phyloP scores from a whole-genome alignment of 495 filamentous ascomycete species.

The Astrothelium macrocarpum region DNA sequence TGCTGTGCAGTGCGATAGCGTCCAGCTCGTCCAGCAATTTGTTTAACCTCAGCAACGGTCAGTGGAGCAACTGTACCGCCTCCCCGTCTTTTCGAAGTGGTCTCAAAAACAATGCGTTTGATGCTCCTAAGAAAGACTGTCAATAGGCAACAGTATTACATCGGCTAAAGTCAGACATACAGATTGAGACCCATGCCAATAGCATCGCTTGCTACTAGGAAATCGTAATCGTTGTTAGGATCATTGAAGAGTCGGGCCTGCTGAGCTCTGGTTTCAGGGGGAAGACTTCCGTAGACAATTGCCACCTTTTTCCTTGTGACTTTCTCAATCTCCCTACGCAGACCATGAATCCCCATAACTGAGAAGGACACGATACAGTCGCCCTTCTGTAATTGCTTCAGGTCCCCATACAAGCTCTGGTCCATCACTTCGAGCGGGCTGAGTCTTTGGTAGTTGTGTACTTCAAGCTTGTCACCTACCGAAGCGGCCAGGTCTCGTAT shows the following conservation, averaged over 20 bases:
- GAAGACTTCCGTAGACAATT: conserved; percentile 84
- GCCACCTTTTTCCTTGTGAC: conserved; percentile 69
- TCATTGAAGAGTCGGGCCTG: conserved; percentile 93
- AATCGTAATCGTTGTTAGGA: conserved; percentile 87
- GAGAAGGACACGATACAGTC: conserved; percentile 87
- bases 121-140: conserved; percentile 48
- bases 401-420: conserved; percentile 49
- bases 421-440: conserved; percentile 61
- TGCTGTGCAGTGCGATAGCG: conserved; percentile 67
- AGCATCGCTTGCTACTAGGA: conserved; percentile 86
- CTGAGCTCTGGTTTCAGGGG: conserved; percentile 82
- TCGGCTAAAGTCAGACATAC: conserved; percentile 32
- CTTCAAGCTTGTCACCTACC: conserved; percentile 70
- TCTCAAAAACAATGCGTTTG: conserved; percentile 83
- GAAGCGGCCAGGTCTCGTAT: conserved; percentile 69
- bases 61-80: conserved; percentile 29
- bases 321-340: conserved; percentile 70
- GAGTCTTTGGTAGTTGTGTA: conserved; percentile 74
- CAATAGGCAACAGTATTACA: background rate
- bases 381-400: conserved; percentile 66
- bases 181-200: conserved; percentile 97
- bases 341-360: conserved; percentile 64
- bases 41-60: conserved; percentile 70
- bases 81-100: conserved; percentile 50
- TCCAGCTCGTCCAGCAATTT: conserved; percentile 90